Percentiles rank a stretch among this genome's conserved stretches.
phyloP scores from a whole-genome alignment of 768 basidiomycete species.

The Amanita phalloides region DNA sequence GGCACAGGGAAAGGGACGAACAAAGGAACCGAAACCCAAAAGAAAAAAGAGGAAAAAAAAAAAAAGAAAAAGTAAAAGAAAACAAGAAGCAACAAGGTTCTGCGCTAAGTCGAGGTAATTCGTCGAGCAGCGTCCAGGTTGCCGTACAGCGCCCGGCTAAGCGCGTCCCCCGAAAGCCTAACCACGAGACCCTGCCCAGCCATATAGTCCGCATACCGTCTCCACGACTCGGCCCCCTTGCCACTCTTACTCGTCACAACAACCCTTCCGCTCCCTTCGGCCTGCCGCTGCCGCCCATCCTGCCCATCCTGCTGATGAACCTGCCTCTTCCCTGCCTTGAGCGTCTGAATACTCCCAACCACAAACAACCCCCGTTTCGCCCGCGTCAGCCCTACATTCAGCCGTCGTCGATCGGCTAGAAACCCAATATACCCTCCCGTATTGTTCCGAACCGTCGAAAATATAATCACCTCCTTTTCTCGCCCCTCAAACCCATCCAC shows the following conservation, averaged over 20 bases:
- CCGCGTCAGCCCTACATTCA: conserved; percentile 88
- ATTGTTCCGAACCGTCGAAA: conserved; percentile 87
- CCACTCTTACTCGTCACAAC: conserved; percentile 15
- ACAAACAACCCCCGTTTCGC: conserved; percentile 82
- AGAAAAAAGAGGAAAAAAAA: no score
- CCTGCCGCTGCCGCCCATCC: not conserved
- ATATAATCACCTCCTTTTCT: conserved; percentile 88
- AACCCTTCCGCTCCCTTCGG: conserved; percentile 6
- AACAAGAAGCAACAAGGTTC: no score
- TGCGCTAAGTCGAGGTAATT: not conserved
- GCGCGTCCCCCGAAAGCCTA: conserved; percentile 28
- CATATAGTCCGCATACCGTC: conserved; percentile 48
- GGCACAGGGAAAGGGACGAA: no score
- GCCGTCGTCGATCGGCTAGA: conserved; percentile 70
- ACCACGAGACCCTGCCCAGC: conserved; percentile 41
- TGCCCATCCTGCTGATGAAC: no score
- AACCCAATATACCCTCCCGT: conserved; percentile 73
- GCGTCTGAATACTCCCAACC: conserved; percentile 61
- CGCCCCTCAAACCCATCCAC: conserved; percentile 94
- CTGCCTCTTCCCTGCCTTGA: conserved; percentile 32
- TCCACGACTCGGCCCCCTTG: conserved; percentile 47
- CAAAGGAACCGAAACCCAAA: no score
- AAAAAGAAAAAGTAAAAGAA: no score
- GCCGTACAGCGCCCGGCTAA: conserved; percentile 32
- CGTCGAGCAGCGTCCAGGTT: conserved; percentile 17